Base-by-base conservation (phyloP, 192 early-diverging fungal species). In the Podila clonocystis region DNA sequence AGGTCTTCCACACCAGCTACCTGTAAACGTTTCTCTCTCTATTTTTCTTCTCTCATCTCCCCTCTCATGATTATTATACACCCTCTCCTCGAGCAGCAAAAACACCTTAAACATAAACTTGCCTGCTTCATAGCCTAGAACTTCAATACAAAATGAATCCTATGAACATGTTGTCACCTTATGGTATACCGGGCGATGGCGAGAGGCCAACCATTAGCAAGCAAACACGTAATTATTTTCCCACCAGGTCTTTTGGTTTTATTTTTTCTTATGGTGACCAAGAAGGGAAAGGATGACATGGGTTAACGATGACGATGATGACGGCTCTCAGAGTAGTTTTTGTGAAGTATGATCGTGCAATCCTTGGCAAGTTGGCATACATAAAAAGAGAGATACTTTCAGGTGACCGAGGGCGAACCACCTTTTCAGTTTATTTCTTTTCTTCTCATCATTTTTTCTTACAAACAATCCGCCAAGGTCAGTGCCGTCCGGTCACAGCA, bases 1-100 rank as follows among this genome's bases (percentile, higher is more conserved):
- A 87, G 86, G 84, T 70, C 58, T 67, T 73, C 70, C 67, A 77
- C 63, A 72, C 77, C 70, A 69, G 70, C 70, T 80, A 80, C 66
- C 67, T 80, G 77, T 80, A 80, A 79, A 77, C 45, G 59, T 31
- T 9, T 24, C 59, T 4, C 7, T 30, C 1, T 31, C 20, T 33
- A 34, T 61, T 50, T 30, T 50, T n/a, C 19, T 50, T 65, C 28
- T 65, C 41, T 63, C 22, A 33, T 48, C 49, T 65, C 48, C 49
- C 52, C 65, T 52, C 52, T 67, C 65, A 19, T 49, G 15, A 20
- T 65, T 65, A 26, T 57, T 26, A 36, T 30, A 55, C 20, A 31
- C 50, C 50, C 19, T n/a, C 26, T 31, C 45, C 19, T 65, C 38
- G 19, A 38, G 9, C 17, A 34, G 17, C 2, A 17, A 34, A 34